Base-by-base conservation (phyloP, 2,329 filamentous ascomycete species). In the Aspergillus pseudonomiae region DNA sequence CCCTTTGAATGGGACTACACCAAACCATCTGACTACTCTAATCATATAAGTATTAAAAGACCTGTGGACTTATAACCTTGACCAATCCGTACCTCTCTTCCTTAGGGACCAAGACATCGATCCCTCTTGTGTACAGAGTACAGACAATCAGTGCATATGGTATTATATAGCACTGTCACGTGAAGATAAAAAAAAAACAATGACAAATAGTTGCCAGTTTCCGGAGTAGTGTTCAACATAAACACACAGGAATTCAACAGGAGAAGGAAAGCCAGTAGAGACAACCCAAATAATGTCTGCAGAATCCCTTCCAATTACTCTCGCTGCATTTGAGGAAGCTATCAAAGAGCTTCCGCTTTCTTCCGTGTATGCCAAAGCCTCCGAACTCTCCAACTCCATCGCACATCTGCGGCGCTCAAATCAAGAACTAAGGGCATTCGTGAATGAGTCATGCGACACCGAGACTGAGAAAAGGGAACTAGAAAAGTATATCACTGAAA, bases 351-450 rank as follows among this genome's bases (percentile, higher is more conserved):
- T 90, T 9, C 83, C 86, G 11, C 76, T 88, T 67, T 82, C 85
- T 64, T 81, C 84, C 24, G 78, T 90, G 32, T 86, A 88, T 78
- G 79, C 81, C 72, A 89, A 89, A 80, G 84, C 84, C 62, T 81
- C 83, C 62, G 88, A 90, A 70, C 80, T 90, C 11, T 79, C 79
- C 50, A 89, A 89, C 78, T 85, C 82, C 63, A 85, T 89, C 70
- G 73, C 78, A 2, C 87, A 89, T 69, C 83, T 90, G 32, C 77
- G 82, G 52, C 79, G 79, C 55, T 87, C 84, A 14, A 89, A 89
- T 73, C 74, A 75, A 46, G 83, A 88, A 69, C 81, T 89, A 57
- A 78, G 83, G 56, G 78, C 81, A 6, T 88, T 83, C 69, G 71
- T 82, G 28, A 63, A 71, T 34, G 76, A 89, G 45, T 72, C 72